Evolutionary conservation across 345 rosid species (phyloP), one percentile per base, ranked within the genome.

Genomic region (Aegle marmelos): DNA sequence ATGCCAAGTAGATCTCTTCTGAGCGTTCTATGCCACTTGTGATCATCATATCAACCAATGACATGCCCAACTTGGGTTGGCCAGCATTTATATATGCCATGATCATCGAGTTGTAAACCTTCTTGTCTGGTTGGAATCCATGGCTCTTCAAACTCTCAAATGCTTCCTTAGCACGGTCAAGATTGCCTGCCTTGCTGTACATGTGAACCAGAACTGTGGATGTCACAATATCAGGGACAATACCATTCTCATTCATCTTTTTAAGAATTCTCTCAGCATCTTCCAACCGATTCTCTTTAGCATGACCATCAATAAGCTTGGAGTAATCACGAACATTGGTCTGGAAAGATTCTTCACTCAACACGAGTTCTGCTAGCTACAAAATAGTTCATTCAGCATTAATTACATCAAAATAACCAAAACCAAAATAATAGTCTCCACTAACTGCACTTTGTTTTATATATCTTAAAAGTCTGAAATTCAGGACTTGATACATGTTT

Each of bases 111-210:
- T 72, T 76, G 80, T 91, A 92, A 57, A 90, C 81, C 72, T 84
- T 88, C 63, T 69, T 19, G 62, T 91, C 94, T 16, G 90, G 92
- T 19, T 66, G 86, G 88, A 92, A 91, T 25, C 98, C 98, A 75
- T 83, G 84, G 81, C 82, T 82, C 72, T 73, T 88, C 85, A 89
- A 88, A 76, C 78, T 84, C 71, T 90, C 90, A 68, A 90, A 92
- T 77, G 90, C 90, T 82, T 88, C 93, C 41, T 81, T 80, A 53
- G 98, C 95, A 62, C 87, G 91, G 64, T 80, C 89, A 74, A 92
- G 81, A 82, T 90, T 90, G 30, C 97, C 94, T 63, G 87, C 88
- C 76, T 90, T 90, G 79, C 93, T 76, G 77, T 92, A 90, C 94
- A 94, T 90, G 73, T 84, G 93, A 67, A 91, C 86, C 83, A 92